These are phyloP conservation scores for Colletotrichum tropicicola DNA, from an alignment of 2,329 filamentous ascomycete species.

Conservation along the genomic window DNA sequence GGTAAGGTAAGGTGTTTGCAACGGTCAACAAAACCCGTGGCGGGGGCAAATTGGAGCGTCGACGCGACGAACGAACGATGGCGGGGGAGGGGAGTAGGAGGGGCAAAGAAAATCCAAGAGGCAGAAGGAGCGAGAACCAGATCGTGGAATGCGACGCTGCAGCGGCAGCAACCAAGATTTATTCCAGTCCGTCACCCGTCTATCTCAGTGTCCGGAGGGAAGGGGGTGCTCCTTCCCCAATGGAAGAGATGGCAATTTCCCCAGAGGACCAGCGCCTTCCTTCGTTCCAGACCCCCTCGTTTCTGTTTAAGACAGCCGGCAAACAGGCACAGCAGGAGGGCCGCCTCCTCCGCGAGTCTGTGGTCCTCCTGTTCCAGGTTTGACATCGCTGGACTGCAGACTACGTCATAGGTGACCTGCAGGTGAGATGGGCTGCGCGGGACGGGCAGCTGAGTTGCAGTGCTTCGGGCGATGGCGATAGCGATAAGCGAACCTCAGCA, in stretches of 20 bases:
- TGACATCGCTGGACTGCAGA: slow-evolving; percentile 13
- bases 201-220: no score
- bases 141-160: slow-evolving; percentile 10
- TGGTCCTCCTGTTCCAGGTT: slow-evolving; percentile 14
- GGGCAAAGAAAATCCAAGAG: not conserved
- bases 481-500: slow-evolving; percentile 8
- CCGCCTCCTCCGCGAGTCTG: not conserved
- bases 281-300: not conserved
- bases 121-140: not conserved
- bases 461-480: not conserved
- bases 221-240: no score
- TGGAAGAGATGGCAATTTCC: slow-evolving; percentile 17
- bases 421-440: not conserved
- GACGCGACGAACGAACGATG: not conserved
- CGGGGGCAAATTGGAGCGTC: not conserved
- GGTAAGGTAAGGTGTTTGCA: not conserved
- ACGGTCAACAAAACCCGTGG: not conserved
- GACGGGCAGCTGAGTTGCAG: not conserved
- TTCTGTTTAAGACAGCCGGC: slow-evolving; percentile 17
- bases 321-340: not conserved
- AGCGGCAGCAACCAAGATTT: slow-evolving; percentile 15
- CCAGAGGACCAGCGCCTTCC: slow-evolving; percentile 13
- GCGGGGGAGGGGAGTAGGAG: not conserved
- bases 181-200: slow-evolving; percentile 7
- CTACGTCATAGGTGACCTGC: slow-evolving; percentile 24